Evolutionary conservation across 2,329 filamentous ascomycete genomes (phyloP).

Genomic region (Fusarium sublunatum): DNA sequence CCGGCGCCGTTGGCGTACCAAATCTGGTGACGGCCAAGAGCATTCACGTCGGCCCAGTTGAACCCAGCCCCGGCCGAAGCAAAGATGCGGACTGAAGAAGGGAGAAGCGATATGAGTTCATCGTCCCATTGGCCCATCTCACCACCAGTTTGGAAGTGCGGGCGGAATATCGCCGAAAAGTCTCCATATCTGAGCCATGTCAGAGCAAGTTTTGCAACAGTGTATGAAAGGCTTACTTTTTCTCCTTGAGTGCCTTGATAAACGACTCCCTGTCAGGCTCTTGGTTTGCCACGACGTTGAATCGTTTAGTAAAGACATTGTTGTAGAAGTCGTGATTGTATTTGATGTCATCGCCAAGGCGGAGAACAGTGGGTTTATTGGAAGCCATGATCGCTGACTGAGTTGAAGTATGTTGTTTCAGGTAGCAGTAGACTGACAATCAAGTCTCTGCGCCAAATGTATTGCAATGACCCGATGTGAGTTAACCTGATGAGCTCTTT

Average conservation of each 20-base stretch:
- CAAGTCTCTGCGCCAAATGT: no score
- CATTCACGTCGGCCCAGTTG: conserved; percentile 69
- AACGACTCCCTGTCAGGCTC: conserved; percentile 53
- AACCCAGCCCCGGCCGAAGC: conserved; percentile 71
- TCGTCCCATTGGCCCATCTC: conserved; percentile 72
- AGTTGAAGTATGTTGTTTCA: no score
- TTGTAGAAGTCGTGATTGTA: conserved; percentile 58
- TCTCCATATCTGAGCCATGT: conserved; percentile 34
- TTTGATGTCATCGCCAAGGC: conserved; percentile 59
- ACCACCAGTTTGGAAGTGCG: conserved; percentile 70
- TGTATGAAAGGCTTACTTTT: conserved; percentile 23
- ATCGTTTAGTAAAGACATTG: conserved; percentile 53
- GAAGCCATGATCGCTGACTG: conserved; percentile 12
- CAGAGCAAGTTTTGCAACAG: not conserved
- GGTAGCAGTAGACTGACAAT: no score
- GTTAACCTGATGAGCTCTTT: no score
- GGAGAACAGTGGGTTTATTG: conserved; percentile 33
- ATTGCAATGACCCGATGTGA: no score
- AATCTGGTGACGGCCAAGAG: conserved; percentile 52
- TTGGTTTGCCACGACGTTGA: conserved; percentile 55
- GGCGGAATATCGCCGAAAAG: conserved; percentile 61
- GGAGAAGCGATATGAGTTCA: conserved; percentile 66
- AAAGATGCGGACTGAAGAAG: conserved; percentile 65
- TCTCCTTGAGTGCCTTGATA: conserved; percentile 54
- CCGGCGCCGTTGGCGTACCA: conserved; percentile 59